Evolutionary conservation across 805 yeast genomes (phyloP).

Genomic region (Brettanomyces naardenensis): DNA sequence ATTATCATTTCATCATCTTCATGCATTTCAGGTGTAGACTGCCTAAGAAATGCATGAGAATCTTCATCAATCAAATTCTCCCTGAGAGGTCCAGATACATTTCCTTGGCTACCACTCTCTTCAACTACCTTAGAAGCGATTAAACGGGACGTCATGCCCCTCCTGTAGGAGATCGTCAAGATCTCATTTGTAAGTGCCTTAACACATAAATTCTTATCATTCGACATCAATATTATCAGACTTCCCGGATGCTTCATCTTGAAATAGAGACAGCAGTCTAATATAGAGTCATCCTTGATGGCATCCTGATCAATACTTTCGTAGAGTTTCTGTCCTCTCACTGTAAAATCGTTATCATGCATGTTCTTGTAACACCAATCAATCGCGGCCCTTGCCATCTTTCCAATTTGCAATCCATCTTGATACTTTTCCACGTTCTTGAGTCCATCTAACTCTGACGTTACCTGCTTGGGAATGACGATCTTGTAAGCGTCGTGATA

Average conservation of each 20-base stretch:
- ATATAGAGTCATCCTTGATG: slow-evolving; percentile 69
- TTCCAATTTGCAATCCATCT: slow-evolving; percentile 17
- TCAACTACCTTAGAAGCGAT: slow-evolving; percentile 33
- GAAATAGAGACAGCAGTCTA: slow-evolving; percentile 75
- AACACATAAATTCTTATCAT: slow-evolving; percentile 76
- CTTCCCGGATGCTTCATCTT: slow-evolving; percentile 26
- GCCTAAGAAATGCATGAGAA: not conserved
- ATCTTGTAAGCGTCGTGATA: slow-evolving; percentile 38
- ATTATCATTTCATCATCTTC: slow-evolving; percentile 1
- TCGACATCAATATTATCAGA: slow-evolving; percentile 59
- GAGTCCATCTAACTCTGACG: slow-evolving; percentile 77
- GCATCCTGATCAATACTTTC: slow-evolving; percentile 43
- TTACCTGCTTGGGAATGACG: slow-evolving; percentile 63
- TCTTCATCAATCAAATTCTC: not conserved
- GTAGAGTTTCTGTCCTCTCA: slow-evolving; percentile 55
- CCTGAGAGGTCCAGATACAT: not conserved
- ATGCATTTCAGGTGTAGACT: not conserved
- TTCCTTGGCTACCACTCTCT: not conserved
- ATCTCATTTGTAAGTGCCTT: slow-evolving; percentile 65
- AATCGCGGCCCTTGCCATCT: slow-evolving; percentile 59
- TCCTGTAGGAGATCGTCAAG: slow-evolving; percentile 51
- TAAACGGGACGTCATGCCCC: slow-evolving; percentile 34
- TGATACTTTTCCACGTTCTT: slow-evolving; percentile 33
- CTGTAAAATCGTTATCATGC: slow-evolving; percentile 40
- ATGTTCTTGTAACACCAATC: slow-evolving; percentile 66